These are phyloP conservation scores for Aspergillus haitiensis DNA, from an alignment of 495 filamentous ascomycete genomes.

Conservation along the genomic window DNA sequence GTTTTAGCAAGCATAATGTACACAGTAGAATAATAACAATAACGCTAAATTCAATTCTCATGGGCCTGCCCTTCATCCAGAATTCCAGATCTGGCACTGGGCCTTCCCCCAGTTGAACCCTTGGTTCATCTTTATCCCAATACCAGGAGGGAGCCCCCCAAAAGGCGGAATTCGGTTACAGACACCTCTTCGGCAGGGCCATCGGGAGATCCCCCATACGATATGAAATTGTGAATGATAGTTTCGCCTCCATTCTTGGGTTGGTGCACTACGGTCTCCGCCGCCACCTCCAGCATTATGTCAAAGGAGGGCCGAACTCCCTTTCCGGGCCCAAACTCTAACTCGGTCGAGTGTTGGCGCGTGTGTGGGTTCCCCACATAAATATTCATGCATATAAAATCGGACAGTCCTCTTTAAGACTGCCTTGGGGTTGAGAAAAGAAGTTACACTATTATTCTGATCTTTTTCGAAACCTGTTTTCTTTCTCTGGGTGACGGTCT, in stretches of 20 bases:
- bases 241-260: slow-evolving; percentile 7
- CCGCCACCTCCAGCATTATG: slow-evolving; percentile 22
- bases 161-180: slow-evolving; percentile 34
- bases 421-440: slow-evolving; percentile 1
- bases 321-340: slow-evolving; percentile 25
- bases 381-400: slow-evolving; percentile 15
- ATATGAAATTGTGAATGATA: slow-evolving; percentile 11
- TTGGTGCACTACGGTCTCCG: slow-evolving; percentile 13
- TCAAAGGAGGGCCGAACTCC: slow-evolving; percentile 22
- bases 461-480: not conserved
- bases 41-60: too few species aligned
- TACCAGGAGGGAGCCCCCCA: not conserved
- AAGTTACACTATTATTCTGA: not conserved
- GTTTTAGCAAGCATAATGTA: too few species aligned
- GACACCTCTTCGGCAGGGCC: slow-evolving; percentile 24
- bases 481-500: not conserved
- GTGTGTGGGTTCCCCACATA: slow-evolving; percentile 16
- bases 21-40: too few species aligned
- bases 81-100: too few species aligned
- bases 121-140: not conserved
- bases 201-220: slow-evolving; percentile 30
- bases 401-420: not conserved
- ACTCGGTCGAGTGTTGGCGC: slow-evolving; percentile 20
- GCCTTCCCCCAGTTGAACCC: not conserved
- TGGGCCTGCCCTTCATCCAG: too few species aligned